Evolutionary conservation across 345 rosid genomes (phyloP), one percentile per base, ranked within the genome.

Genomic region (Kandelia obovata): DNA sequence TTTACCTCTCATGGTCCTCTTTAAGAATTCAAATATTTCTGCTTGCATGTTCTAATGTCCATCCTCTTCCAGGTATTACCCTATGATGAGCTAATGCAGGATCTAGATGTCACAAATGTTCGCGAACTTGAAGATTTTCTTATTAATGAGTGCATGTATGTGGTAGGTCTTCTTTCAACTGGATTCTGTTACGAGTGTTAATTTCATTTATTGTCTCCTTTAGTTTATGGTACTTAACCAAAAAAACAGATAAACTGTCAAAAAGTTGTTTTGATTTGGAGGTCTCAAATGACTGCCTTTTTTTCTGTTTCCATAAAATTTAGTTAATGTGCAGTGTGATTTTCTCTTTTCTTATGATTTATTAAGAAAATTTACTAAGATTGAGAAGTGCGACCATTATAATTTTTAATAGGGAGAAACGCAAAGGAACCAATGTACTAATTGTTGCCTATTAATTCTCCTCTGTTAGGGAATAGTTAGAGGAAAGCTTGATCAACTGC

Each of bases 91-190:
- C 87, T 95, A 53, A 95, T 92, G 98, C 88, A 62, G 74, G 98
- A 88, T 80, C 81, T 92, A 70, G 99, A 92, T 75, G 87, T 95
- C 65, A 66, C 83, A 66, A 95, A 95, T 83, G 96, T 90, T 8
- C 94, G 98, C 67, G 91, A 95, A 73, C 98, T 95, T 72, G 98
- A 90, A 77, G 98, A 95, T 85, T 95, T 95, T 84, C 98, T 95
- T 55, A 95, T 92, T 69, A 91, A 94, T 61, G 99, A 90, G 71
- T 92, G 98, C 83, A 92, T 95, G 96, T 92, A 92, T 64, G 87
- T 78, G 80, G 99, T 92, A 81, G 49, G 99, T 84, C 30, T 59
- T 63, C 71, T 75, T 66, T 35, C 31, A 6, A 47, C 65, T 28
- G 27, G 28, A 64, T 65, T 43, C 35, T 49, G 39, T 52, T 75